Base-by-base conservation (phyloP, 768 basidiomycete genomes). In the Cystoderma amianthinum region DNA sequence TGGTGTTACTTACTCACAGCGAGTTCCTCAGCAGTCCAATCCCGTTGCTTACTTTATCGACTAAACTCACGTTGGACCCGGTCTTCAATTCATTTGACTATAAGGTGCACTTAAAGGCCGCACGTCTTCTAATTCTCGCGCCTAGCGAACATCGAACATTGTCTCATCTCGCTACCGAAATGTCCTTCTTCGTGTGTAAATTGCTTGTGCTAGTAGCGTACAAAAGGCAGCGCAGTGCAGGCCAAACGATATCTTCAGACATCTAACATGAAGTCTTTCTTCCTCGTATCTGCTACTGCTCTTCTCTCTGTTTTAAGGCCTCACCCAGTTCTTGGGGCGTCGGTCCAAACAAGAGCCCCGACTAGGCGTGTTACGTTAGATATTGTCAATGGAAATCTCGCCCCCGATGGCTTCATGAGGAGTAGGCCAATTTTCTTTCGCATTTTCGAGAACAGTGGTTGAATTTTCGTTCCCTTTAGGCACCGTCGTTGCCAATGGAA, bases 341-440 rank as follows among this genome's bases (percentile, higher is more conserved):
- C 36, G 17, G 13, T 38, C 2, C 36, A 42, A 2, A 24, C 47
- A 12, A 32, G 17, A 18, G 18, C 41, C 18, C 33, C n/a, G 10
- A 37, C 48, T 41, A 54, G 51, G 34, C n/a, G 44, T 6, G 46
- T 58, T 32, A 56, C 56, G n/a, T 63, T 71, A 19, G 54, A 65
- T 43, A 54, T 71, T 35, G 48, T 49, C 22, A 73, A 71, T 51
- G 57, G 56, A 37, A 43, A 60, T 9, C 58, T 74, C 36, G 56
- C 67, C 5, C 72, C 72, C 1, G 71, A 74, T 52, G 72, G 71
- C 28, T 68, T 61, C 43, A 28, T 28, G 16, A 48, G 58, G 39
- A 56, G 58, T 49, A 57, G 46, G 55, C 23, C 16, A 28, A 3
- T 23, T 33, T 10, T 12, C 5, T 32, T 18, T 5, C 20, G 13